A percentile compares a stretch with the other conserved stretches of the same genome.
phyloP scores from a whole-genome alignment of 805 yeast species.

The Brettanomyces naardenensis region DNA sequence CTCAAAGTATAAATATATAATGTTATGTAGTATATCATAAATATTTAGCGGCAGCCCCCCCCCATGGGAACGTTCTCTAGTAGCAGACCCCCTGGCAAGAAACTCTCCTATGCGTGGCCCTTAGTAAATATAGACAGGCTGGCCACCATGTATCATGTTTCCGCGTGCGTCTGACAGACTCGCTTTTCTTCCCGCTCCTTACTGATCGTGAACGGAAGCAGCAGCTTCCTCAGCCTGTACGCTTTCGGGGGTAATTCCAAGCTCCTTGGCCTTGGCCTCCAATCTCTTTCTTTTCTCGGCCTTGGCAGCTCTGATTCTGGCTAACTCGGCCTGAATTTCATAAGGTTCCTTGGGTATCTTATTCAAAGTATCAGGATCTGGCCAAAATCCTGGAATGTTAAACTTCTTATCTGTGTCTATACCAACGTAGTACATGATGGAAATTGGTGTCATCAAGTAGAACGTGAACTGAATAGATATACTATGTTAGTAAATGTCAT shows the following conservation, averaged over 20 bases:
- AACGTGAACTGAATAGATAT: constrained; percentile 66
- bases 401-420: constrained; percentile 82
- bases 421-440: constrained; percentile 92
- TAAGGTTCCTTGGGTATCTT: constrained; percentile 89
- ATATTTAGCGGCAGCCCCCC: too few species aligned
- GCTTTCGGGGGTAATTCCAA: constrained; percentile 55
- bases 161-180: too few species aligned
- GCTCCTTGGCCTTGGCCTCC: constrained; percentile 60
- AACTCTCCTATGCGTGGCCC: too few species aligned
- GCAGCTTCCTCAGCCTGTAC: constrained; percentile 11
- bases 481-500: too few species aligned
- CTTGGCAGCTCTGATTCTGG: constrained; percentile 74
- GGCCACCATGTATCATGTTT: too few species aligned
- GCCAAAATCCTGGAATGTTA: constrained; percentile 93
- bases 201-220: too few species aligned
- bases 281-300: constrained; percentile 63
- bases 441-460: constrained; percentile 77
- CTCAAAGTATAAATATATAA: too few species aligned
- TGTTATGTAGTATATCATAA: too few species aligned
- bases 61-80: too few species aligned
- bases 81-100: too few species aligned
- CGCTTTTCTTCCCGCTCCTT: constrained; percentile 8
- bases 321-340: constrained; percentile 86
- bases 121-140: too few species aligned
- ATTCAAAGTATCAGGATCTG: constrained; percentile 87